Evolutionary conservation across 768 basidiomycete species (phyloP).

Genomic region (Collybia sordida): DNA sequence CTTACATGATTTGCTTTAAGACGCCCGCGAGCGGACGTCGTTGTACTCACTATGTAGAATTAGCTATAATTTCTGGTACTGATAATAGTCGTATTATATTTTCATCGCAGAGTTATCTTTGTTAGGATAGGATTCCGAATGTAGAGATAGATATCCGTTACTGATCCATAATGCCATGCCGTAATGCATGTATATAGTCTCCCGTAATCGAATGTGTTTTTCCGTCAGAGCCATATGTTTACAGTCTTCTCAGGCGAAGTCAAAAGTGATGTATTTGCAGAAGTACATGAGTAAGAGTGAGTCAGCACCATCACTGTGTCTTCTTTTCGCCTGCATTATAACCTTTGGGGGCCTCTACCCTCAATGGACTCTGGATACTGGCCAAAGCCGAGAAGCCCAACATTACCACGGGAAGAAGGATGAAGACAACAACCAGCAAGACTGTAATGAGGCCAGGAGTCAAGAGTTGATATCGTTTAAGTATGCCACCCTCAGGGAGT

Average conservation of each 20-base stretch:
- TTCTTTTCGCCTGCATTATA: constrained; percentile 74
- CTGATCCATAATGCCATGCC: no score
- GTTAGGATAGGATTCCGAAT: no score
- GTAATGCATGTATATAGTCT: no score
- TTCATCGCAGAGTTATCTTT: no score
- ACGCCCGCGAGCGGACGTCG: not conserved
- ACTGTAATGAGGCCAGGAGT: constrained; percentile 71
- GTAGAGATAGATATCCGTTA: no score
- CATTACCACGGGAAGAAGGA: constrained; percentile 65
- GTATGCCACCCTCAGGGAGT: constrained; percentile 54
- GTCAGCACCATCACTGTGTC: constrained; percentile 49
- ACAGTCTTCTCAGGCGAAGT: no score
- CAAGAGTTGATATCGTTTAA: constrained; percentile 74
- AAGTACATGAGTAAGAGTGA: no score
- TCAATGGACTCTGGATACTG: constrained; percentile 70
- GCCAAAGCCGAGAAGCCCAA: constrained; percentile 66
- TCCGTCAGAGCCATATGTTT: no score
- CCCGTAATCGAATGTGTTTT: no score
- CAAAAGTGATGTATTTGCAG: no score
- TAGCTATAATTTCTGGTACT: not conserved
- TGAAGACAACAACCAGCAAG: constrained; percentile 63
- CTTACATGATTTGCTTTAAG: constrained; percentile 66
- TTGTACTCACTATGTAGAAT: constrained; percentile 5
- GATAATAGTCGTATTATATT: constrained; percentile 1
- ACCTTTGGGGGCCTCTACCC: constrained; percentile 62